Percentiles rank a stretch among this genome's conserved stretches.
Evolutionary conservation across 2,329 filamentous ascomycete genomes (phyloP).

Genomic region (Didymella arachidicola): DNA sequence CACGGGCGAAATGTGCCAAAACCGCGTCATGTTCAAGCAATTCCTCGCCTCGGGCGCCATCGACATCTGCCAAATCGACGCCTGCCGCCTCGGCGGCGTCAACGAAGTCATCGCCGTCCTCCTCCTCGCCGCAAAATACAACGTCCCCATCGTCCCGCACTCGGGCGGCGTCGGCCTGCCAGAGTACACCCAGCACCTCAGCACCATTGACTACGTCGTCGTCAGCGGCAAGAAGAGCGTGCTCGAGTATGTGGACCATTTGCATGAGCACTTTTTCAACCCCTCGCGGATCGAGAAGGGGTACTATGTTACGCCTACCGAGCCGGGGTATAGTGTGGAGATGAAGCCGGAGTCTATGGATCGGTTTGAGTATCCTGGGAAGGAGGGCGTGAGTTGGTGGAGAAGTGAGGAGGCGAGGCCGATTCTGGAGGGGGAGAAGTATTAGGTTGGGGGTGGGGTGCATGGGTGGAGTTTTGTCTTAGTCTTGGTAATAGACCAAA

Average conservation of each 20-base stretch:
- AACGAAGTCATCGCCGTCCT: conserved; percentile 93
- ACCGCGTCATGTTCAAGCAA: conserved; percentile 94
- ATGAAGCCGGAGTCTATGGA: conserved; percentile 93
- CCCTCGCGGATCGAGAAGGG: conserved; percentile 82
- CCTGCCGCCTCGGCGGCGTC: conserved; percentile 86
- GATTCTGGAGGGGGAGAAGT: conserved; percentile 69
- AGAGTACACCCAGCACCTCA: conserved; percentile 92
- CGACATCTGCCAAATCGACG: conserved; percentile 89
- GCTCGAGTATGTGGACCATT: conserved; percentile 89
- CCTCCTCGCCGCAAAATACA: conserved; percentile 81
- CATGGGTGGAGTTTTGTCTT: neutral
- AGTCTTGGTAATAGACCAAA: neutral
- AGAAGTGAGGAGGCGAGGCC: conserved; percentile 77
- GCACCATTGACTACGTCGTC: conserved; percentile 90
- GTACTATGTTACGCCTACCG: conserved; percentile 84
- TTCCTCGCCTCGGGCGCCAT: conserved; percentile 80
- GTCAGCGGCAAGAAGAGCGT: conserved; percentile 82
- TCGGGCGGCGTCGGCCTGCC: conserved; percentile 88
- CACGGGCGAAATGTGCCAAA: conserved; percentile 95
- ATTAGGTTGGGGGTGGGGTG: conserved; percentile 32
- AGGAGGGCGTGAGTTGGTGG: conserved; percentile 81
- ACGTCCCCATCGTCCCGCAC: conserved; percentile 85
- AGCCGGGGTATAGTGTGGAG: conserved; percentile 89
- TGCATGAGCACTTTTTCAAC: conserved; percentile 92
- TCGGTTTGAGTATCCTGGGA: conserved; percentile 76